A percentile compares a stretch with the other conserved stretches of the same genome.
Conservation (phyloP, 495 filamentous ascomycete species). For the Neurospora tetraspora region DNA sequence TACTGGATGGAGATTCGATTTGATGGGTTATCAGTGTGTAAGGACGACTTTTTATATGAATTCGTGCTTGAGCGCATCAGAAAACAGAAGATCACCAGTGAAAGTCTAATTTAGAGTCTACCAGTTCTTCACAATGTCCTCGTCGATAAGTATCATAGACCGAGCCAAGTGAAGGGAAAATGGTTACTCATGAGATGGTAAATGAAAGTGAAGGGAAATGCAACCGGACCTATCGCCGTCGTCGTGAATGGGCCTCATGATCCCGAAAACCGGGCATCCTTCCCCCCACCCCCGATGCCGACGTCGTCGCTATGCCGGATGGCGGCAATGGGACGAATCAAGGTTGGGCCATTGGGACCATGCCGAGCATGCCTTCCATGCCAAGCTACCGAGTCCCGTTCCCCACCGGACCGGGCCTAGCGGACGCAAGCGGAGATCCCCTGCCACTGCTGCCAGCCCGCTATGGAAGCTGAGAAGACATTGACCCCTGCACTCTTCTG, state of each 20-base stretch:
- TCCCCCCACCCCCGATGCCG: neutral
- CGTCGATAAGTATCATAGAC: neutral
- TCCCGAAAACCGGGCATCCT: neutral
- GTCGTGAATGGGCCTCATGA: neutral
- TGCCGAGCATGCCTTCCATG: neutral
- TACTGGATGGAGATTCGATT: neutral
- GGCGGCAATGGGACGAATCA: neutral
- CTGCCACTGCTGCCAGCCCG: neutral
- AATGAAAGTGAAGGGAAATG: neutral
- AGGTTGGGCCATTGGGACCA: neutral
- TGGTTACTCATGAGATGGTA: neutral
- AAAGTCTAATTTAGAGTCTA: neutral
- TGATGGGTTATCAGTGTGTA: neutral
- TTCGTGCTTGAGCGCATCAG: neutral
- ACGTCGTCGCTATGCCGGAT: neutral
- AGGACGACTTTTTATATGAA: neutral
- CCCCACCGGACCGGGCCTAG: neutral
- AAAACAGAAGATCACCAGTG: neutral
- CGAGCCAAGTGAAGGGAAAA: neutral
- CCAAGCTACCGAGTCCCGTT: neutral
- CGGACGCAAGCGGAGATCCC: neutral
- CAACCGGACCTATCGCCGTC: neutral
- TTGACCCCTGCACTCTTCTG: neutral
- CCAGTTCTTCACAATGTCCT: neutral
- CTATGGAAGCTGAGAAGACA: neutral